Conservation (phyloP, 805 yeast genomes). For the Saturnispora gosingensis region DNA sequence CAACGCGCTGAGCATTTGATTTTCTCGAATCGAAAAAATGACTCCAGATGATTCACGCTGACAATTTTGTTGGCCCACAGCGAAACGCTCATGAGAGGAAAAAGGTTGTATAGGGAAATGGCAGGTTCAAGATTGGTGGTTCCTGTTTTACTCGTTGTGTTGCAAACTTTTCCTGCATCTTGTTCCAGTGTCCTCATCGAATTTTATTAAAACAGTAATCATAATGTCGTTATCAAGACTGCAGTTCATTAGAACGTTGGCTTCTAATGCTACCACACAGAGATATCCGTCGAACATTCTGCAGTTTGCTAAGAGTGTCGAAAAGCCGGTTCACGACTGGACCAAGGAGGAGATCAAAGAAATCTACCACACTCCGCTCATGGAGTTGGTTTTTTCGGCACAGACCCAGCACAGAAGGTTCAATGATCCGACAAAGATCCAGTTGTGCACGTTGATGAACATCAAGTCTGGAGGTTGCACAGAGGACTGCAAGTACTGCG, state of each 20-base stretch:
- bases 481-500: constrained; percentile 75
- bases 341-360: constrained; percentile 47
- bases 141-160: background rate
- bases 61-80: constrained; percentile 1
- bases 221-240: background rate
- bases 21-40: background rate
- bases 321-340: constrained; percentile 38
- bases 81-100: constrained; percentile 2
- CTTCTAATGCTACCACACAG: background rate
- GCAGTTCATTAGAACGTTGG: constrained; percentile 3
- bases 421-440: constrained; percentile 64
- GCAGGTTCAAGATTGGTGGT: background rate
- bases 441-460: constrained; percentile 64
- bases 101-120: background rate
- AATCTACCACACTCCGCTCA: constrained; percentile 57
- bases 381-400: constrained; percentile 50
- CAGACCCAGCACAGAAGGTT: constrained; percentile 56
- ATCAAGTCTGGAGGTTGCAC: constrained; percentile 78
- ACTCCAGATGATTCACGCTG: constrained; percentile 7
- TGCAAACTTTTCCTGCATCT: background rate
- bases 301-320: constrained; percentile 2
- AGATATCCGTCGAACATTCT: background rate
- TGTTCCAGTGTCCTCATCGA: background rate
- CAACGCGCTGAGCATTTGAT: background rate
- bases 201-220: background rate